A percentile compares a stretch with the other conserved stretches of the same genome.
These are phyloP conservation scores for Podaxis sp. DNA, from an alignment of 768 basidiomycete genomes.

Conservation along the genomic window DNA sequence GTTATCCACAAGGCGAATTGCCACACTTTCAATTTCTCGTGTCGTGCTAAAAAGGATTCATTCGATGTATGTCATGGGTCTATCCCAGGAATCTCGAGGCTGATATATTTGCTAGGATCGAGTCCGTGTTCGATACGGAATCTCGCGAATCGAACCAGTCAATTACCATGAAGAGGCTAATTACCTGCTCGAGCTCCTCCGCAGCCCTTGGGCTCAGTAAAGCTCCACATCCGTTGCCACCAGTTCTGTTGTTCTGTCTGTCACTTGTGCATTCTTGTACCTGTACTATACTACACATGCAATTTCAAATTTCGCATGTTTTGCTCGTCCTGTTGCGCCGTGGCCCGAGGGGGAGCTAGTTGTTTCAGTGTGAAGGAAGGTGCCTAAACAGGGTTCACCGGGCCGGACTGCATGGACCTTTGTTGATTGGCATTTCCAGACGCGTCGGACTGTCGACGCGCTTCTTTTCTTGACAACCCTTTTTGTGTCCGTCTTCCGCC, in stretches of 20 bases:
- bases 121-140: conserved; percentile 79
- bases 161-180: conserved; percentile 71
- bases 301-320: not conserved
- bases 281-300: conserved; percentile 8
- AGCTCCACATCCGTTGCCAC: not conserved
- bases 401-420: conserved; percentile 14
- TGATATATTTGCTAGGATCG: conserved; percentile 52
- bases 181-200: conserved; percentile 56
- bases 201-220: conserved; percentile 54
- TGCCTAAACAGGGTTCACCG: conserved; percentile 7
- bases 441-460: conserved; percentile 20
- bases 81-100: not conserved
- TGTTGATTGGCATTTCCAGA: conserved; percentile 22
- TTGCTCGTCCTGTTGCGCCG: no score
- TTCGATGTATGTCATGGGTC: conserved; percentile 62
- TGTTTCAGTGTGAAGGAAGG: not conserved
- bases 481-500: conserved; percentile 12
- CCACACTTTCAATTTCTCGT: conserved; percentile 76
- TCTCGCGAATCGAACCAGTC: conserved; percentile 60
- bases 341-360: no score
- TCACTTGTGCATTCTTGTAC: not conserved
- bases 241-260: not conserved
- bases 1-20: conserved; percentile 66
- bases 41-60: conserved; percentile 84
- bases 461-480: conserved; percentile 18